These are phyloP conservation scores for Tetrastigma voinierianum DNA, from an alignment of 164 flowering plant genomes.

Conservation along the genomic window DNA sequence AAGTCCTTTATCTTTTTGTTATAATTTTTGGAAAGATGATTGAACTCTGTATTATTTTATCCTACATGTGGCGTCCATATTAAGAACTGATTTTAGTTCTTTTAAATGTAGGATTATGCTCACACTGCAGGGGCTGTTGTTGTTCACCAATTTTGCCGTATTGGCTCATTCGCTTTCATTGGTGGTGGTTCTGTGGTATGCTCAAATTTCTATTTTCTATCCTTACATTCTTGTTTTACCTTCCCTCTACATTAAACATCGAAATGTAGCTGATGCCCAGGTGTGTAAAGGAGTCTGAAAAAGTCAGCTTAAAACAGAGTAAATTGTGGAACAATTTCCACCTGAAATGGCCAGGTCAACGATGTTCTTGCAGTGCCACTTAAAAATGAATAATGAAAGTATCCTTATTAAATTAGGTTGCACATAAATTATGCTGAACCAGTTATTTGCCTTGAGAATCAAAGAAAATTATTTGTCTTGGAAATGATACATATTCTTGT, in stretches of 20 bases:
- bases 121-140: conserved; percentile 85
- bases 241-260: not conserved
- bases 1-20: conserved; percentile 22
- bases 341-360: too few relatives aligned
- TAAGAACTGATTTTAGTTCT: conserved; percentile 18
- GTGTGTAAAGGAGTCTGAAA: not conserved
- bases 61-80: not conserved
- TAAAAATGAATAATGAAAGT: too few relatives aligned
- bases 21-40: not conserved
- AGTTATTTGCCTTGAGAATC: not conserved
- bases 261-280: not conserved
- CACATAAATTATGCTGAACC: too few relatives aligned
- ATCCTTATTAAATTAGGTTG: too few relatives aligned
- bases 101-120: conserved; percentile 49
- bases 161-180: conserved; percentile 81
- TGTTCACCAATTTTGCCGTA: conserved; percentile 86
- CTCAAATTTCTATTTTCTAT: conserved; percentile 3
- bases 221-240: not conserved
- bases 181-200: conserved; percentile 98
- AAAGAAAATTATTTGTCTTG: not conserved
- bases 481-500: not conserved
- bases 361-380: too few relatives aligned
- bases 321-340: too few relatives aligned
- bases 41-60: not conserved
- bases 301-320: too few relatives aligned